phyloP scores from a whole-genome alignment of 345 rosid species.

The Salix suchowensis region DNA sequence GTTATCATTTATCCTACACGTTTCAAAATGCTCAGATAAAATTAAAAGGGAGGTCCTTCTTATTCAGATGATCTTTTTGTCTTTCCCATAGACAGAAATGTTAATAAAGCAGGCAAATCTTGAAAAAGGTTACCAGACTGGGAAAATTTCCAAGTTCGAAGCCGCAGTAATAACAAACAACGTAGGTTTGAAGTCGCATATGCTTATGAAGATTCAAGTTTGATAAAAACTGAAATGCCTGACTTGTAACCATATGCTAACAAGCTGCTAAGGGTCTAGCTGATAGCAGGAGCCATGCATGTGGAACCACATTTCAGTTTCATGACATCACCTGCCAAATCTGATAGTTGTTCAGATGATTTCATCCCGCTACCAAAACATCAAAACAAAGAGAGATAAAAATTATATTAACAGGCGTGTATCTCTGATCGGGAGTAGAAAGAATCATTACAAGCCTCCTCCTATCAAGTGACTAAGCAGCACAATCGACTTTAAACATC shows the following conservation, averaged over 20 bases:
- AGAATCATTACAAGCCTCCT: slow-evolving; percentile 4
- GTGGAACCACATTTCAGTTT: background rate
- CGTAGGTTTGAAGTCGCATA: background rate
- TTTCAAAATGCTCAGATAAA: background rate
- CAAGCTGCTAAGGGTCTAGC: background rate
- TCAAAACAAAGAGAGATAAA: background rate
- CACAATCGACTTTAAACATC: slow-evolving; percentile 7
- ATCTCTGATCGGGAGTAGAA: background rate
- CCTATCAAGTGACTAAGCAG: background rate
- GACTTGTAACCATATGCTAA: background rate
- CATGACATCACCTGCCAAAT: background rate
- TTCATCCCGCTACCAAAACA: background rate
- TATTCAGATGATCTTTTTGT: background rate
- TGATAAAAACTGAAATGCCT: background rate
- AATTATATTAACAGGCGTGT: background rate
- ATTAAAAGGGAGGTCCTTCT: background rate
- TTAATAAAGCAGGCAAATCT: background rate
- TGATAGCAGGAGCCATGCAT: background rate
- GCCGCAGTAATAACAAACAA: background rate
- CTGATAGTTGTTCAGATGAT: background rate
- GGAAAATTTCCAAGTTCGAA: background rate
- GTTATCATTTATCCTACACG: background rate
- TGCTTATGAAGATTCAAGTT: background rate
- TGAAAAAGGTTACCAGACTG: background rate
- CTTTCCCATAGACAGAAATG: background rate